A percentile compares a stretch with the other conserved stretches of the same genome.
These are phyloP conservation scores for Saccharomyces mikatae DNA, from an alignment of 805 yeast genomes.

Conservation along the genomic window DNA sequence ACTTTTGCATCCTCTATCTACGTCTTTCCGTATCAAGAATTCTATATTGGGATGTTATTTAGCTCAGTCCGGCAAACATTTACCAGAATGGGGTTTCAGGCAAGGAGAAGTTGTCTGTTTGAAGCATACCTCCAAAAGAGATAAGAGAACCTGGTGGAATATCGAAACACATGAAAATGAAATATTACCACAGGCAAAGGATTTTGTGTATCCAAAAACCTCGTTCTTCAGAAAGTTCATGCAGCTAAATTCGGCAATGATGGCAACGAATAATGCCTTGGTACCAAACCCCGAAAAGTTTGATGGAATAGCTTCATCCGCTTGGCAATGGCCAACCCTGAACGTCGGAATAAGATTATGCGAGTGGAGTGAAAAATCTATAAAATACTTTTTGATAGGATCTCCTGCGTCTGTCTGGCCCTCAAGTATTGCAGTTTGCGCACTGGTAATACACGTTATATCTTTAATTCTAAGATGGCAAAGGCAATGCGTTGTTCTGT, in stretches of 20 bases:
- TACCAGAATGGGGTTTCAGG: conserved; percentile 83
- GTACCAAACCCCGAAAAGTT: conserved; percentile 69
- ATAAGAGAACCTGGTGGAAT: conserved; percentile 86
- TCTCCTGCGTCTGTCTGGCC: conserved; percentile 76
- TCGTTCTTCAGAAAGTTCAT: conserved; percentile 67
- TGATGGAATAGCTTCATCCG: conserved; percentile 63
- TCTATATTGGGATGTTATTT: conserved; percentile 63
- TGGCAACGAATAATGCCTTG: conserved; percentile 85
- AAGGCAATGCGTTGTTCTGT: conserved; percentile 63
- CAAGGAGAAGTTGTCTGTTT: conserved; percentile 74
- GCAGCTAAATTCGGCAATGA: conserved; percentile 75
- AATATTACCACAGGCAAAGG: conserved; percentile 46
- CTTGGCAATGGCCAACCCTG: conserved; percentile 88
- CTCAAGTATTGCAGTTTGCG: conserved; percentile 52
- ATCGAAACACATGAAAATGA: conserved; percentile 62
- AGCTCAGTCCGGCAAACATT: conserved; percentile 58
- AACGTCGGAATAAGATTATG: conserved; percentile 70
- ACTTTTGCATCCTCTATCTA: conserved; percentile 62
- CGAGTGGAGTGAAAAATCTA: conserved; percentile 60
- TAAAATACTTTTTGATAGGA: conserved; percentile 64
- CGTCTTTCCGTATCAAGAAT: conserved; percentile 62
- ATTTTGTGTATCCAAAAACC: conserved; percentile 52
- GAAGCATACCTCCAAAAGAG: conserved; percentile 56
- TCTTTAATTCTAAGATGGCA: conserved; percentile 50
- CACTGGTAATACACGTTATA: conserved; percentile 42